Evolutionary conservation across 495 filamentous ascomycete species (phyloP).

Genomic region (Aspergillus indologenus): DNA sequence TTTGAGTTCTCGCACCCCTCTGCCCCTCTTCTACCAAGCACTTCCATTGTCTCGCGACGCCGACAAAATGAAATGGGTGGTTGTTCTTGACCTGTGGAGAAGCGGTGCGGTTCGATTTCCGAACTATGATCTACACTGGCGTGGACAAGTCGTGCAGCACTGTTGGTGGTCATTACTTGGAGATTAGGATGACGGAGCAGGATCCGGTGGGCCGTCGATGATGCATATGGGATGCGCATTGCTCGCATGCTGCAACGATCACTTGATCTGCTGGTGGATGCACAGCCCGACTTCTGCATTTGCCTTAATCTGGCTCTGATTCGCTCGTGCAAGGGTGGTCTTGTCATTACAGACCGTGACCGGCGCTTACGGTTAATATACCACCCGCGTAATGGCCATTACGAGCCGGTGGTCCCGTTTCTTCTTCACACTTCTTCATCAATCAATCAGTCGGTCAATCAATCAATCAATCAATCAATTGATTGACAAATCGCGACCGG

Average conservation of each 20-base stretch:
- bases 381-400: slow-evolving; percentile 25
- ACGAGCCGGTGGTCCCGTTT: slow-evolving; percentile 29
- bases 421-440: background rate
- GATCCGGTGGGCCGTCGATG: slow-evolving; percentile 27
- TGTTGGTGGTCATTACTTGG: slow-evolving; percentile 27
- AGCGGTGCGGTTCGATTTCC: slow-evolving; percentile 34
- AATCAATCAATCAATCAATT: background rate
- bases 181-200: slow-evolving; percentile 11
- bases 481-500: background rate
- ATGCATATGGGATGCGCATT: slow-evolving; percentile 30
- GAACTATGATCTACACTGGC: slow-evolving; percentile 39
- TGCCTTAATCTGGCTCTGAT: slow-evolving; percentile 13
- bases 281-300: slow-evolving; percentile 22
- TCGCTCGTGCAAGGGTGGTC: slow-evolving; percentile 18
- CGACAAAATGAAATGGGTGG: slow-evolving; percentile 12
- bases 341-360: slow-evolving; percentile 15
- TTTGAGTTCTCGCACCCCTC: slow-evolving; percentile 25
- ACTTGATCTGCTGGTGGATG: slow-evolving; percentile 58
- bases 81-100: slow-evolving; percentile 33
- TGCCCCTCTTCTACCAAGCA: slow-evolving; percentile 17
- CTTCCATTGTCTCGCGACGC: slow-evolving; percentile 1
- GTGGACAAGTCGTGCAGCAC: slow-evolving; percentile 22
- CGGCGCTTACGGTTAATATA: slow-evolving; percentile 14
- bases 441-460: background rate
- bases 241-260: slow-evolving; percentile 64